Percentiles rank a stretch among this genome's conserved stretches.
These are phyloP conservation scores for Priceomyces castillae DNA, from an alignment of 805 yeast genomes.

Conservation along the genomic window DNA sequence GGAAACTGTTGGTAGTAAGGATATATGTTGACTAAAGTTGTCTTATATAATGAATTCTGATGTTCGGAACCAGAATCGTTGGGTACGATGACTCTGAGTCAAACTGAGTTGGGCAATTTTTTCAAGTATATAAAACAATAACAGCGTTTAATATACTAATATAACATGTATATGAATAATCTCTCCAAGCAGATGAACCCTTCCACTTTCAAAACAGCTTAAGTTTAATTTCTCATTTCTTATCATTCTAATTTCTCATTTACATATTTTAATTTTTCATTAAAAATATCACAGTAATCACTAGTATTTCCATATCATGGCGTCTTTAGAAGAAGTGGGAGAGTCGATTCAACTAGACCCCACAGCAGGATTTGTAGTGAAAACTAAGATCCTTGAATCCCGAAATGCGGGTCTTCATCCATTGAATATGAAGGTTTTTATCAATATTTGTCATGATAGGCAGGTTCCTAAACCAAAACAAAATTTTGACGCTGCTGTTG, in stretches of 20 bases:
- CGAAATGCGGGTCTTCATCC: conserved; percentile 19
- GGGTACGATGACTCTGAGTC: no score
- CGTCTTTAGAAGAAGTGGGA: conserved; percentile 6
- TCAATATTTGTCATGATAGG: conserved; percentile 69
- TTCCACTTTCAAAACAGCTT: no score
- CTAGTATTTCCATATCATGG: not conserved
- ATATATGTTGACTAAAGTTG: no score
- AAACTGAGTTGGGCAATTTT: no score
- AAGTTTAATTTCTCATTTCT: not conserved
- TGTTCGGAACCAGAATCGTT: no score
- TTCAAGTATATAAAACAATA: no score
- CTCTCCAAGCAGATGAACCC: no score
- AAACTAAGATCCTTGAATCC: conserved; percentile 50
- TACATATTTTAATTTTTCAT: not conserved
- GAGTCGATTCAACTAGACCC: conserved; percentile 42
- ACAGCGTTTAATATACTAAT: no score
- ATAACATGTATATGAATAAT: no score
- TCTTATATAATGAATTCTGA: no score
- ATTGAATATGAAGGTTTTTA: conserved; percentile 61
- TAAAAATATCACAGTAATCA: not conserved
- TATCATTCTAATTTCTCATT: not conserved
- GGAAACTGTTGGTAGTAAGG: no score
- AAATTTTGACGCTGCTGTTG: conserved; percentile 53
- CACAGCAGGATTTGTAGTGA: conserved; percentile 69
- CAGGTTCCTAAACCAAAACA: conserved; percentile 61